phyloP scores from a whole-genome alignment of 202 grass and related monocot species.

The Carex arenaria region DNA sequence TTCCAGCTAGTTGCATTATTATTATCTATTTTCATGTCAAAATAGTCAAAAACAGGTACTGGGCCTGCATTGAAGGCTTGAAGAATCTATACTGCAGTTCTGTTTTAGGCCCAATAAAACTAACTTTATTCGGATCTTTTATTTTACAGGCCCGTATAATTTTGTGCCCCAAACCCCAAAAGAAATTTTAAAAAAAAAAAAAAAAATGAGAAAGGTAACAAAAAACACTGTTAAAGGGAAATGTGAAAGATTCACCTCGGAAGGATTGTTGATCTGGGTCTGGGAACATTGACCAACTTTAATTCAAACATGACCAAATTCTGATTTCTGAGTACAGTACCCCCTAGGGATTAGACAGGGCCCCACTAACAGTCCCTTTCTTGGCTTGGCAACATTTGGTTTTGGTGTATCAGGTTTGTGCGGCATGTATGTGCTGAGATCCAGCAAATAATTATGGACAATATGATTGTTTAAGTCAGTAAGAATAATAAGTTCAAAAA shows the following conservation, averaged over 20 bases:
- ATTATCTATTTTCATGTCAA: neutral
- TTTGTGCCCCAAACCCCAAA: neutral
- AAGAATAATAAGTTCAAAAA: no score
- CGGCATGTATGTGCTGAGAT: neutral
- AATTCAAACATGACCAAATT: conserved; percentile 19
- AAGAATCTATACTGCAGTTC: neutral
- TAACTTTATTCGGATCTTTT: neutral
- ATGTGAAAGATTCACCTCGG: conserved; percentile 19
- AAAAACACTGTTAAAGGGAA: neutral
- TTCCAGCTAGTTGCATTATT: neutral
- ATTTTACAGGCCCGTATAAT: neutral
- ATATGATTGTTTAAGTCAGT: no score
- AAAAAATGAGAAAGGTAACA: neutral
- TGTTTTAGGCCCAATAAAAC: conserved; percentile 2
- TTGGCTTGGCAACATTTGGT: neutral
- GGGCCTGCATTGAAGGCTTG: neutral
- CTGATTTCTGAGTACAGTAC: neutral
- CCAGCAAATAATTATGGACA: no score
- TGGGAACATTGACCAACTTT: conserved; percentile 23
- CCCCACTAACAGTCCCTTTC: conserved; percentile 6
- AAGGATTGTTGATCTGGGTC: conserved; percentile 13
- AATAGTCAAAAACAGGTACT: neutral
- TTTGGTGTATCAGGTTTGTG: neutral
- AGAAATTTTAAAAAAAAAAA: neutral
- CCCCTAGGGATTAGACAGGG: conserved; percentile 13